phyloP scores from a whole-genome alignment of 192 early-diverging fungal genomes.

The Podila epigama region DNA sequence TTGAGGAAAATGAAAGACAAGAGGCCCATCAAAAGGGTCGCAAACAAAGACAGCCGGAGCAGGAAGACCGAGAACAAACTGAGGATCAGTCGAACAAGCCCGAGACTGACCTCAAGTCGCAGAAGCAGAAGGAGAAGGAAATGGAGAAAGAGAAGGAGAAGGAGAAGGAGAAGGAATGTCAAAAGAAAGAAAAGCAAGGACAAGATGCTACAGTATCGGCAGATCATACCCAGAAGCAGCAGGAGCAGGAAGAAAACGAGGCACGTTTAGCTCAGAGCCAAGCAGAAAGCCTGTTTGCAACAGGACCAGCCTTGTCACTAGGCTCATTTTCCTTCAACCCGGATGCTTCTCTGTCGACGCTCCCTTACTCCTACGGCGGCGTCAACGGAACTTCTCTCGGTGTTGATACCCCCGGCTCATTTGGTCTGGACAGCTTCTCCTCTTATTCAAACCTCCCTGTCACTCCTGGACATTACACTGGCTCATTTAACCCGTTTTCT shows the following conservation, averaged over 20 bases:
- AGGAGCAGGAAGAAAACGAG: conserved; percentile 27
- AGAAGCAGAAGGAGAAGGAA: neutral
- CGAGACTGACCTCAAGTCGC: conserved; percentile 24
- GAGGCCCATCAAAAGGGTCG: conserved; percentile 13
- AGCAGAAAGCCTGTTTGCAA: conserved; percentile 26
- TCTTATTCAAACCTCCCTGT: conserved; percentile 35
- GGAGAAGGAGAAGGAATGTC: conserved; percentile 4
- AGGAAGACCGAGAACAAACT: conserved; percentile 19
- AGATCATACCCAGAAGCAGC: neutral
- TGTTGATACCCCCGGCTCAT: conserved; percentile 17
- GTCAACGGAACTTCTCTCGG: conserved; percentile 9
- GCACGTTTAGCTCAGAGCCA: conserved; percentile 18
- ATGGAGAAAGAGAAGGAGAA: conserved; percentile 11
- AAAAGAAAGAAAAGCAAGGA: conserved; percentile 9
- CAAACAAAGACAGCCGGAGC: conserved; percentile 21
- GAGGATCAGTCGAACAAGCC: conserved; percentile 15
- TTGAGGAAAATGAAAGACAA: conserved; percentile 21
- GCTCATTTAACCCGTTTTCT: conserved; percentile 57
- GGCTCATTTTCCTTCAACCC: conserved; percentile 46
- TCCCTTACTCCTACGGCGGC: conserved; percentile 16
- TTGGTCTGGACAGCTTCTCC: conserved; percentile 42
- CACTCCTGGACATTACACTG: conserved; percentile 49
- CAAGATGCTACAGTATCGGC: neutral
- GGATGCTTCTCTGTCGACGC: conserved; percentile 29
- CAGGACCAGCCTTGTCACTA: conserved; percentile 16